Conservation (phyloP, 768 basidiomycete genomes). For the Leccinum subtestaceum region DNA sequence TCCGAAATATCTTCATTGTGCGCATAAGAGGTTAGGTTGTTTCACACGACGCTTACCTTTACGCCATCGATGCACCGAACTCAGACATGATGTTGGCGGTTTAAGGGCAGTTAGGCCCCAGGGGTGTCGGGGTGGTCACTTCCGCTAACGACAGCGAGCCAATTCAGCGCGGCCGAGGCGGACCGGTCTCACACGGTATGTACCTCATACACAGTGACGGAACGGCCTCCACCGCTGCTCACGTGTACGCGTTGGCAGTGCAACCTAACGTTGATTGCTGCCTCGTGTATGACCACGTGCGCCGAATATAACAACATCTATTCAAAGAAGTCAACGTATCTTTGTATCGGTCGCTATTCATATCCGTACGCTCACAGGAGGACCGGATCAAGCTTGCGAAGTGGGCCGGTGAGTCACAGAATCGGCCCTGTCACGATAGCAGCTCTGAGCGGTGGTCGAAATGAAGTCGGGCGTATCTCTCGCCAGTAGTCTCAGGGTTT, state of each 20-base stretch:
- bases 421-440: background rate
- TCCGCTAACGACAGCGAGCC: background rate
- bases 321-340: background rate
- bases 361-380: background rate
- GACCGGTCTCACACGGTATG: background rate
- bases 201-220: background rate
- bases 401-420: background rate
- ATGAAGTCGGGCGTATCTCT: background rate
- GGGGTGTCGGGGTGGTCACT: background rate
- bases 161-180: conserved; percentile 18
- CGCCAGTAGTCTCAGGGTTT: background rate
- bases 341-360: background rate
- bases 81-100: background rate
- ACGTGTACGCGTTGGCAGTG: background rate
- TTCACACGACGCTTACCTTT: background rate
- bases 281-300: background rate
- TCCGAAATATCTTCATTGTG: background rate
- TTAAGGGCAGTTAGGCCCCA: background rate
- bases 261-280: background rate
- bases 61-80: background rate
- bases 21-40: background rate
- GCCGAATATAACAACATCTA: background rate
- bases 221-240: background rate
- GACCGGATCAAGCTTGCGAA: background rate
- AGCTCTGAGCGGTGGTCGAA: background rate